Evolutionary conservation across 345 rosid genomes (phyloP), one percentile per base, ranked within the genome.

Genomic region (Pelargonium nanum): DNA sequence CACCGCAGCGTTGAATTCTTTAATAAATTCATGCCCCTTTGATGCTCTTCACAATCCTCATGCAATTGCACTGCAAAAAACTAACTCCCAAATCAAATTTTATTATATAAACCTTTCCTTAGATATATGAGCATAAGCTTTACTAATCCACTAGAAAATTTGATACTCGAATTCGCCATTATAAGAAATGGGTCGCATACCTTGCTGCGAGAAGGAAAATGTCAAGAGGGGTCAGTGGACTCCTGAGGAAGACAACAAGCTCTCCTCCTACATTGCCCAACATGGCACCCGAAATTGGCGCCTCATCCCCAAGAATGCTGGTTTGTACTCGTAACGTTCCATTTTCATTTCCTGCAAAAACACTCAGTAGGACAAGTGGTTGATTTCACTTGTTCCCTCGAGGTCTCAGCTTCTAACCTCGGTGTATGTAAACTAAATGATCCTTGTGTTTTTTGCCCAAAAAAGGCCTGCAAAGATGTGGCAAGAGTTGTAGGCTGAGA

Each of bases 151-250:
- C 34, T 34, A 1, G 51, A 32, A 19, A 6, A 30, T 59, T 20
- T 40, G n/a, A n/a, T n/a, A n/a, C n/a, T n/a, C n/a, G n/a, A n/a
- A n/a, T n/a, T n/a, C n/a, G n/a, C n/a, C n/a, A n/a, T n/a, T 28
- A 13, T 5, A 60, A 48, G 44, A 28, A 60, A 91, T 88, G 98
- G 98, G 92, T 16, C 74, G 98, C 63, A 84, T 93, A 54, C 96
- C 99, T 40, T 87, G 99, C 51, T 93, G 97, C 61, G 97, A 89
- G 83, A 89, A 84, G 77, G 95, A 87, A 58, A 87, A 72, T 60
- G 97, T 93, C 70, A 87, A 93, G 66, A 80, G 95, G 66, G 99
- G 99, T 8, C 99, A 90, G 59, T 90, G 99, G 99, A 89, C 97
- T 26, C 97, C 95, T 45, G 97, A 90, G 67, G 99, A 90, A 78